phyloP scores from a whole-genome alignment of 1,139 yeast species.

The Pneumocystis sp. region DNA sequence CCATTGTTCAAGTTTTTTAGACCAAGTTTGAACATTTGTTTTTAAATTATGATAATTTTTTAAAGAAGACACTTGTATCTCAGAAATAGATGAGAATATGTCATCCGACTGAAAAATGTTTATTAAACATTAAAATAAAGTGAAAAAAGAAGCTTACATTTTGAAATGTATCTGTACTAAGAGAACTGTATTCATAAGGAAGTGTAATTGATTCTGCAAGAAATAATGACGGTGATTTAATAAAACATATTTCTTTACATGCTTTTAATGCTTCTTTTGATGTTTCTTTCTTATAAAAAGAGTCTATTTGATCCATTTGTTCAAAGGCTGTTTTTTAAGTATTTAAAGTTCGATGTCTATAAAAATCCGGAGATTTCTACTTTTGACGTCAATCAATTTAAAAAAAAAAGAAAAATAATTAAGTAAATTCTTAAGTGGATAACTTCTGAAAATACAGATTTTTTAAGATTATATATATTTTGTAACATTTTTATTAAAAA shows the following conservation, averaged over 20 bases:
- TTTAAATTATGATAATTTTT: background rate
- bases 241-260: background rate
- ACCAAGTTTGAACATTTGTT: background rate
- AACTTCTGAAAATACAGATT: too few relatives aligned
- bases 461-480: background rate
- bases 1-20: constrained; percentile 4
- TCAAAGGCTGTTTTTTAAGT: too few relatives aligned
- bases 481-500: background rate
- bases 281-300: too few relatives aligned
- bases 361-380: background rate
- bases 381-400: background rate
- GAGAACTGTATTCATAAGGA: background rate
- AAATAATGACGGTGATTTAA: background rate
- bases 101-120: background rate
- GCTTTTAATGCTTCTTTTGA: background rate
- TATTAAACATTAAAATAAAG: background rate
- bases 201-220: background rate
- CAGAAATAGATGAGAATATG: background rate
- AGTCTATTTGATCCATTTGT: background rate
- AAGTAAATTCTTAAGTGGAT: background rate
- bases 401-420: background rate
- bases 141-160: background rate
- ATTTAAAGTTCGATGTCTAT: background rate
- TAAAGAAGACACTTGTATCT: background rate
- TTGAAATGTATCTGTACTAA: background rate